Evolutionary conservation across 148 eudicot genomes (phyloP).

Genomic region (Arbutus unedo): DNA sequence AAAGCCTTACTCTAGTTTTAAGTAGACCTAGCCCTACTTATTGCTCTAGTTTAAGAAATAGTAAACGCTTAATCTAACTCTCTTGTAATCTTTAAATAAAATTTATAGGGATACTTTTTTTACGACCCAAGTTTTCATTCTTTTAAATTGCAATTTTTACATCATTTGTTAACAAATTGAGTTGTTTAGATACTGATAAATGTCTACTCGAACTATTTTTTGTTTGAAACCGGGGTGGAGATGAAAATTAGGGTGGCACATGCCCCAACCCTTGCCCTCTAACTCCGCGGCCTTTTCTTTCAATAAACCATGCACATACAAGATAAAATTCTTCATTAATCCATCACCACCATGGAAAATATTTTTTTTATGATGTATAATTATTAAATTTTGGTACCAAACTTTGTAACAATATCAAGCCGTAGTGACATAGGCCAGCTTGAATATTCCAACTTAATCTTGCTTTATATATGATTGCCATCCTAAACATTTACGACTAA

Average conservation of each 20-base stretch:
- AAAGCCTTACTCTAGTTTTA: conserved; percentile 2
- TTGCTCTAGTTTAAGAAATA: background rate
- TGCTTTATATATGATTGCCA: background rate
- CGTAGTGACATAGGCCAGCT: background rate
- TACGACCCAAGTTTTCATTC: too few relatives aligned
- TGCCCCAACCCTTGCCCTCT: too few relatives aligned
- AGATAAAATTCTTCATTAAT: too few relatives aligned
- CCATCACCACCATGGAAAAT: background rate
- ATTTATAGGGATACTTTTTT: too few relatives aligned
- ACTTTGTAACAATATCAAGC: background rate
- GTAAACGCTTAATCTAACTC: too few relatives aligned
- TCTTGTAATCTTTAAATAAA: background rate
- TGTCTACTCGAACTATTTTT: too few relatives aligned
- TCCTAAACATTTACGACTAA: background rate
- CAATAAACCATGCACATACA: background rate
- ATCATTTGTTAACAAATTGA: too few relatives aligned
- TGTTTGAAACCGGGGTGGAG: too few relatives aligned
- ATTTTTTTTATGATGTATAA: background rate
- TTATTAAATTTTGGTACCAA: background rate
- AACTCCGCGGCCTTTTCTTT: too few relatives aligned
- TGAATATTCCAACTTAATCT: background rate
- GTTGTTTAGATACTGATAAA: background rate
- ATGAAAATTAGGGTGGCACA: too few relatives aligned
- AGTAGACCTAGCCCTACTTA: background rate
- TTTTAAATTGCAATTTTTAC: background rate